A percentile compares a stretch with the other conserved stretches of the same genome.
Conservation (phyloP, 805 yeast species). For the Candida suzukii region DNA sequence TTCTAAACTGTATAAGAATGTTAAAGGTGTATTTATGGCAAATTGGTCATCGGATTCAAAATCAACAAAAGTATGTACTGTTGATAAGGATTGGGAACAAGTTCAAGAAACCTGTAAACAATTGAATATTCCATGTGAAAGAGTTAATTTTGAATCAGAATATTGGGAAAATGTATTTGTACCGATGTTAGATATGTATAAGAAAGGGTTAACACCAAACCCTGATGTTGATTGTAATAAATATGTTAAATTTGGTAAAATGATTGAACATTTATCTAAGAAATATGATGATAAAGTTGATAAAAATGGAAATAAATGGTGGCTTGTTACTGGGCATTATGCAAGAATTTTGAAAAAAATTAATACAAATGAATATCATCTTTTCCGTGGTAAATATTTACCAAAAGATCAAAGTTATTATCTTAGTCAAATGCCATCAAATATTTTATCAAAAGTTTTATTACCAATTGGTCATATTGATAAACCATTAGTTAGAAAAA, state of each 20-base stretch:
- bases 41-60: conserved; percentile 59
- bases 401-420: conserved; percentile 90
- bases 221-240: conserved; percentile 90
- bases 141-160: conserved; percentile 81
- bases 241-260: conserved; percentile 78
- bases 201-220: conserved; percentile 78
- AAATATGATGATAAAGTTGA: conserved; percentile 22
- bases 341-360: conserved; percentile 40
- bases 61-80: conserved; percentile 44
- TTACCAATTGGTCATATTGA: conserved; percentile 77
- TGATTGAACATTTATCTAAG: conserved; percentile 46
- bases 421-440: conserved; percentile 55
- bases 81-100: conserved; percentile 82
- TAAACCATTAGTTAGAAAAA: conserved; percentile 65
- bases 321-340: conserved; percentile 90
- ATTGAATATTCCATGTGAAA: conserved; percentile 59
- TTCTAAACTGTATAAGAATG: conserved; percentile 48
- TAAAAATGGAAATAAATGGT: conserved; percentile 37
- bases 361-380: conserved; percentile 28
- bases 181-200: conserved; percentile 79
- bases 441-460: conserved; percentile 40
- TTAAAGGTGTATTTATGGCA: conserved; percentile 84
- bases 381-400: conserved; percentile 51
- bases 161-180: conserved; percentile 90
- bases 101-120: conserved; percentile 59